Evolutionary conservation across 129 eudicot species (phyloP), one percentile per base, ranked within the genome.

Genomic region (Artemisia annua): DNA sequence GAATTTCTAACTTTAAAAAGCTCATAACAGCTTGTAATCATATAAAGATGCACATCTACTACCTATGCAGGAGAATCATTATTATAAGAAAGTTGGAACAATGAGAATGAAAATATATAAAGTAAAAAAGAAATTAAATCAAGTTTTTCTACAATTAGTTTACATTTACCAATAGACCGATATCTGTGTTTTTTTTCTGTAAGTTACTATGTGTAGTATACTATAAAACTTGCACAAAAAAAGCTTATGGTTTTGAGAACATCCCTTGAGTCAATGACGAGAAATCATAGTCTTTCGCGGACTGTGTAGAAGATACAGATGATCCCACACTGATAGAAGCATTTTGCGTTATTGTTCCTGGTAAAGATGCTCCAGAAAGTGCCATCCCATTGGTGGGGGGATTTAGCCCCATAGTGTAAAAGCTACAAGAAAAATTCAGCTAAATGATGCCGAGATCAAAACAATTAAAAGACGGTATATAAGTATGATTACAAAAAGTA

Each of bases 61-160:
- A 68, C 48, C 56, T 51, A 52, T 26, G 30, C 24, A 10, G 11
- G 22, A n/a, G 24, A 66, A 46, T 5, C 55, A 62, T 28, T 11
- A 64, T 39, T 2, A 7, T 3, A 43, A 6, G 13, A 13, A 19
- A 20, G 51, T 66, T 26, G 16, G 14, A 52, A 50, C 30, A 61
- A 19, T 24, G 28, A 30, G 60, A 76, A 58, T 16, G 63, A 44
- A 70, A 19, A 19, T 30, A 68, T 46, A 30, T 26, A n/a, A 50
- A 48, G 18, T 13, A 62, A 44, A 35, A 53, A 61, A 49, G 6
- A 68, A n/a, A 68, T 62, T 28, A 39, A 26, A 58, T 49, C 50
- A 35, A 32, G 69, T 8, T 30, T 51, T 69, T 57, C 85, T 79
- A 81, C 71, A 63, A 54, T 73, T 77, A 82, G 87, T 80, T 78